Percentiles rank a stretch among this genome's conserved stretches.
These are phyloP conservation scores for Galerina marginata DNA, from an alignment of 768 basidiomycete genomes.

Conservation along the genomic window DNA sequence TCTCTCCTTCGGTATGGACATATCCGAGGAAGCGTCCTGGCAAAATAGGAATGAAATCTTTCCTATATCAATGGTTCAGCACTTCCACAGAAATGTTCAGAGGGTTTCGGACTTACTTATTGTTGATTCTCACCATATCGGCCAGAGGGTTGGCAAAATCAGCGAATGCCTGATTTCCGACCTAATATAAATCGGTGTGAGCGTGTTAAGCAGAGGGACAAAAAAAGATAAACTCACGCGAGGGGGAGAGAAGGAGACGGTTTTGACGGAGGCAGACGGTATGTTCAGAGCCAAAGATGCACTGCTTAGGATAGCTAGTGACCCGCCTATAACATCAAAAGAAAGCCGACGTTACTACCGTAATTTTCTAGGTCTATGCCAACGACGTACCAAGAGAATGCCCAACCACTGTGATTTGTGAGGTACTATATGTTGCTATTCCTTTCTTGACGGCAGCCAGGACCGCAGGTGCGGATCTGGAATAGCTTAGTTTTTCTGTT, in stretches of 20 bases:
- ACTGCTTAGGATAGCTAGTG: constrained; percentile 57
- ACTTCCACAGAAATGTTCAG: background rate
- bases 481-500: background rate
- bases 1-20: constrained; percentile 54
- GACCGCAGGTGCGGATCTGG: constrained; percentile 47
- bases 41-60: constrained; percentile 44
- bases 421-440: constrained; percentile 39
- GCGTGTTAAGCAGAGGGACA: background rate
- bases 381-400: constrained; percentile 46
- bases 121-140: constrained; percentile 62
- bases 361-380: background rate
- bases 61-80: constrained; percentile 20
- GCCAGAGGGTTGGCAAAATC: constrained; percentile 57
- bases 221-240: constrained; percentile 34
- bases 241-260: constrained; percentile 44
- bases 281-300: constrained; percentile 57
- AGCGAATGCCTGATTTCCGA: constrained; percentile 64
- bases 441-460: constrained; percentile 48
- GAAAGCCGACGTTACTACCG: background rate
- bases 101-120: constrained; percentile 37
- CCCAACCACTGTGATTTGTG: constrained; percentile 49
- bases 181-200: constrained; percentile 26
- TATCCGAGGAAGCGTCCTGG: constrained; percentile 50
- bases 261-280: constrained; percentile 31
- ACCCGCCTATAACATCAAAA: constrained; percentile 43